Evolutionary conservation across 148 eudicot species (phyloP), one percentile per base, ranked within the genome.

Genomic region (Camellia japonica): DNA sequence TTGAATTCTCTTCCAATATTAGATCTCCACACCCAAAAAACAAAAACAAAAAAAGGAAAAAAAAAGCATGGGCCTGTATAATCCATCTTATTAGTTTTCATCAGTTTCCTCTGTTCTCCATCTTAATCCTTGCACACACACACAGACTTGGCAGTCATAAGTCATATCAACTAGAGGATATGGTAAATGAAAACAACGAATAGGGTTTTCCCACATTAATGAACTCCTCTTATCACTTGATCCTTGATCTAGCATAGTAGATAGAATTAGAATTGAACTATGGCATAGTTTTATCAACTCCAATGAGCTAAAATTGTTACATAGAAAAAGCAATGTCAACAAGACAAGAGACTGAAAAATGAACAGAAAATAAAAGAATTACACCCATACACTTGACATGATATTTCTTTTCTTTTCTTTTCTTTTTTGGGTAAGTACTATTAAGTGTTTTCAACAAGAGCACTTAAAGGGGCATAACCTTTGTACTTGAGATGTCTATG

Each of bases 41-140:
- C 38, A 30, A 30, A 30, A 30, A 30, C 1, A 1, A 30, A 30
- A 30, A 30, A 30, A 30, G 1, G 38, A 1, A 30, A 30, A 30
- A 30, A 30, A 30, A 30, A 30, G 38, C 38, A 30, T 30, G 38
- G 38, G 38, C 38, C 38, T 30, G 38, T 30, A 52, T 38, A 52
- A 54, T 54, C 75, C 75, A 23, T 15, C n/a, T 52, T 13, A 72
- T 72, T 23, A 20, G 56, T 20, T 52, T 72, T 71, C 58, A 58
- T 75, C 42, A 61, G 68, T 62, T 59, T 59, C 78, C 51, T 62
- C 68, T 18, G 14, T 75, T n/a, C 12, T 44, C 78, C 78, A 44
- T 44, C 65, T 18, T 44, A 44, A 38, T 56, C 64, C 49, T 58
- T 2, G 51, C 49, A 15, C 14, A 74, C 65, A 38, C 41, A 19